Evolutionary conservation across 2,329 filamentous ascomycete species (phyloP), one percentile per base, ranked within the genome.

Genomic region (Xylogone sp.): DNA sequence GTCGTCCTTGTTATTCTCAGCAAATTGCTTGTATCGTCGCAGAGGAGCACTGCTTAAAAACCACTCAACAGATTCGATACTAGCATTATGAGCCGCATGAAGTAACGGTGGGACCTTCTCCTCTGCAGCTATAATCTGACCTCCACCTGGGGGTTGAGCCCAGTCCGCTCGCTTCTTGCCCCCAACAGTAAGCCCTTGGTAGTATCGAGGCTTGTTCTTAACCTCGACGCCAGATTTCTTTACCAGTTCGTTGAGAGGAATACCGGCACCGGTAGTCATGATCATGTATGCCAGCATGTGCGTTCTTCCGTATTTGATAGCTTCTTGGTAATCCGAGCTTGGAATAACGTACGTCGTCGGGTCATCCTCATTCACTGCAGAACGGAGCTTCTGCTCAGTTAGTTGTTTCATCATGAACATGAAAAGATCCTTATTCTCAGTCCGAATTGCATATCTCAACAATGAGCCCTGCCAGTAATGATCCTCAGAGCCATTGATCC

Each of bases 81-180:
- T 86, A 2, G 83, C 82, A 2, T 60, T 59, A 8, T 70, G 60
- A 12, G 81, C 83, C 43, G 84, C 83, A 54, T 77, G 69, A 1
- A 88, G 74, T 8, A 88, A 69, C 2, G 85, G 87, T 2, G 84
- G 79, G 0, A 71, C 73, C 29, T 72, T 70, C 47, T 70, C 63
- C 9, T 74, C 77, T 0, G 65, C 68, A 3, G 68, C 61, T n/a
- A 42, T 64, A 68, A 29, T 73, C 65, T 24, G n/a, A n/a, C 72
- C 71, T 12, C 80, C 77, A 2, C 83, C 82, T 3, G 84, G 83
- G 39, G 81, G 81, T 20, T 76, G 77, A 1, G 87, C 87, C 90
- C 89, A 95, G 59, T 92, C 88, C 29, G 74, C 72, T 46, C 82
- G 75, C 68, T 92, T 92, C 66, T 82, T 83, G 2, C 89, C 88